A percentile compares a stretch with the other conserved stretches of the same genome.
These are phyloP conservation scores for Arctium minus DNA, from an alignment of 129 eudicot species.

Conservation along the genomic window DNA sequence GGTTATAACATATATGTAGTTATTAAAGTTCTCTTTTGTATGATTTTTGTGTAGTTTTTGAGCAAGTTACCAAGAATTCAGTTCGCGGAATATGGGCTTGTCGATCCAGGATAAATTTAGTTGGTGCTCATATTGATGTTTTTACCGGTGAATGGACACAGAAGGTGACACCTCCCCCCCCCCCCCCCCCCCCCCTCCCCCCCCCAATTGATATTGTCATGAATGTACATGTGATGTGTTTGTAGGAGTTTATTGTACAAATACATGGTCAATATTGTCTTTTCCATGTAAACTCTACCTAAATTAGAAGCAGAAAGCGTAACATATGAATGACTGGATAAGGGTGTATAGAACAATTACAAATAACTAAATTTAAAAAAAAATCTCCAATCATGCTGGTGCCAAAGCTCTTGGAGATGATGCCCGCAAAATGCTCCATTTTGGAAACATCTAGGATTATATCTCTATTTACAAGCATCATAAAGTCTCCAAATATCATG, in stretches of 20 bases:
- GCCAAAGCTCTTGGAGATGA: neutral
- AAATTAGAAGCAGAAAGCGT: neutral
- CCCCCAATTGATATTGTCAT: neutral
- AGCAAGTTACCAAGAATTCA: slow-evolving; percentile 94
- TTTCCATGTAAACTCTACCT: neutral
- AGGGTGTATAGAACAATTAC: neutral
- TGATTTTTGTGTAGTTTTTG: slow-evolving; percentile 69
- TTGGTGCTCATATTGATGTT: slow-evolving; percentile 98
- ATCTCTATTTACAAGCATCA: neutral
- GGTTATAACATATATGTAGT: neutral
- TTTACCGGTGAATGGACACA: slow-evolving; percentile 99
- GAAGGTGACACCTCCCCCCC: slow-evolving; percentile 46
- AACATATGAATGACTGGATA: neutral
- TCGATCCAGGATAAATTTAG: slow-evolving; percentile 81
- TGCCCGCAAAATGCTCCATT: neutral
- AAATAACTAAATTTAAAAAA: neutral
- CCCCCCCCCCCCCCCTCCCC: neutral
- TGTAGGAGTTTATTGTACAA: neutral
- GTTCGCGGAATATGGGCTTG: slow-evolving; percentile 96
- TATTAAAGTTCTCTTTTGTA: neutral
- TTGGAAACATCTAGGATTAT: neutral
- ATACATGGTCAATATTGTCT: neutral
- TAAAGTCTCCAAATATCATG: neutral
- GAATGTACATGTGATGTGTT: neutral
- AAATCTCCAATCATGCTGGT: neutral